Conservation (phyloP, 441 rosid species). For the Erodium texanum region DNA sequence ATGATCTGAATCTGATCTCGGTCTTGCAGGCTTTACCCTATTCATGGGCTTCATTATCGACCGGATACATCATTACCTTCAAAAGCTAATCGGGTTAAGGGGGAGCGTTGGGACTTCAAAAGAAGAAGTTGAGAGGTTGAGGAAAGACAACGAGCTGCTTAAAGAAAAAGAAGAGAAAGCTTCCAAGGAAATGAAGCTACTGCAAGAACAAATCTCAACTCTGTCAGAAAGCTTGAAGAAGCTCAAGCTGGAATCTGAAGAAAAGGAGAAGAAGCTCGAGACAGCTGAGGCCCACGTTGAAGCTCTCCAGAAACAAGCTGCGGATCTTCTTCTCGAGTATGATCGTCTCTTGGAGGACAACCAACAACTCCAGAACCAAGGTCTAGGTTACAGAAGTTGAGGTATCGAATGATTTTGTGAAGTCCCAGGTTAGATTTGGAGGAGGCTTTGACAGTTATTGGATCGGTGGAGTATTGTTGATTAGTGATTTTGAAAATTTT, state of each 20-base stretch:
- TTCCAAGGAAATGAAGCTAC: conserved; percentile 44
- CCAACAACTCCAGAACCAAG: conserved; percentile 72
- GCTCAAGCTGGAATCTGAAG: conserved; percentile 48
- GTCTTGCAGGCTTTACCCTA: conserved; percentile 69
- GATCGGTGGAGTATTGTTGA: neutral
- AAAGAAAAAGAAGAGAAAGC: conserved; percentile 65
- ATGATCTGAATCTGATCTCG: neutral
- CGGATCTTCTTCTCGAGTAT: conserved; percentile 77
- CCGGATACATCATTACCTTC: conserved; percentile 74
- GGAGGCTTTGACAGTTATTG: no score
- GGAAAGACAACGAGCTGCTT: conserved; percentile 47
- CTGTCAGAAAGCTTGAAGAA: conserved; percentile 47
- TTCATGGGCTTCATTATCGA: conserved; percentile 87
- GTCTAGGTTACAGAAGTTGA: conserved; percentile 38
- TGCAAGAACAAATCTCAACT: conserved; percentile 43
- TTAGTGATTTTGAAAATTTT: neutral
- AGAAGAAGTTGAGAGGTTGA: conserved; percentile 57
- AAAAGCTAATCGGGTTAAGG: conserved; percentile 60
- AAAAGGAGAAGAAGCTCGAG: conserved; percentile 64
- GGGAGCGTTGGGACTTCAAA: conserved; percentile 51
- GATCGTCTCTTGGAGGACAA: conserved; percentile 82
- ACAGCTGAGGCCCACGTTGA: conserved; percentile 74
- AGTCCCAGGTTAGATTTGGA: neutral
- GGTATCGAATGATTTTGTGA: conserved; percentile 11
- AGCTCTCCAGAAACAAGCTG: conserved; percentile 79